These are phyloP conservation scores for Parafenestella ontariensis DNA, from an alignment of 2,329 filamentous ascomycete genomes.

Conservation along the genomic window DNA sequence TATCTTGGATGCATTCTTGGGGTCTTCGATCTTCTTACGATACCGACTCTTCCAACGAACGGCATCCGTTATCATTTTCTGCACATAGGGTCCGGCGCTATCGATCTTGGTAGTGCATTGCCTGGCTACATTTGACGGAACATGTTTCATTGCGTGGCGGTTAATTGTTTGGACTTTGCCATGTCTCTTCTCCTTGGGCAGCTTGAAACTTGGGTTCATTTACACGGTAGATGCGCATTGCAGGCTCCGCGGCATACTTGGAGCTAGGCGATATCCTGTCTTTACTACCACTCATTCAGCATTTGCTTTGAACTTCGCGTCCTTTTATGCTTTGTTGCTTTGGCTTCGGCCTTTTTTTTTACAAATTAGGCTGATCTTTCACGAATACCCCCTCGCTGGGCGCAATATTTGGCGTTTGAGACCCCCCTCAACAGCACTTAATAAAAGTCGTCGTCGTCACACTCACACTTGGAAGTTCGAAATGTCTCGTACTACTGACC, in stretches of 20 bases:
- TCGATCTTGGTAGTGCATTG: slow-evolving; percentile 33
- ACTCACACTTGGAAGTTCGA: background rate
- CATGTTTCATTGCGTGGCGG: slow-evolving; percentile 34
- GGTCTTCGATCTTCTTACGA: slow-evolving; percentile 7
- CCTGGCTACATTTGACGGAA: slow-evolving; percentile 30
- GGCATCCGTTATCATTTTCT: slow-evolving; percentile 24
- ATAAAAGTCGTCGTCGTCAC: slow-evolving; percentile 23
- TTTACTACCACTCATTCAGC: slow-evolving; percentile 31
- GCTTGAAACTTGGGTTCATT: slow-evolving; percentile 19
- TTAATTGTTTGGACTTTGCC: slow-evolving; percentile 27
- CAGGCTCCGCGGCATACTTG: slow-evolving; percentile 26
- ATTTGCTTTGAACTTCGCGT: slow-evolving; percentile 17
- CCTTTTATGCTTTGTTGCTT: slow-evolving; percentile 22
- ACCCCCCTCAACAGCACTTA: slow-evolving; percentile 15
- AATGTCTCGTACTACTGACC: background rate
- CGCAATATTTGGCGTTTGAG: slow-evolving; percentile 18
- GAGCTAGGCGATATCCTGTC: slow-evolving; percentile 41
- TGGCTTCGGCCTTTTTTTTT: slow-evolving; percentile 18
- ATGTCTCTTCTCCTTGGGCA: slow-evolving; percentile 13
- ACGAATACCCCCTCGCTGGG: slow-evolving; percentile 8
- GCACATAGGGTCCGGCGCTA: slow-evolving; percentile 42
- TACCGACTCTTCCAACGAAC: background rate
- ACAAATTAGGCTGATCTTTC: slow-evolving; percentile 6
- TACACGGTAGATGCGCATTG: slow-evolving; percentile 34
- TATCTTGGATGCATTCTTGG: slow-evolving; percentile 13